Evolutionary conservation across 2,329 filamentous ascomycete species (phyloP).

Genomic region (Xylariaceae sp.): DNA sequence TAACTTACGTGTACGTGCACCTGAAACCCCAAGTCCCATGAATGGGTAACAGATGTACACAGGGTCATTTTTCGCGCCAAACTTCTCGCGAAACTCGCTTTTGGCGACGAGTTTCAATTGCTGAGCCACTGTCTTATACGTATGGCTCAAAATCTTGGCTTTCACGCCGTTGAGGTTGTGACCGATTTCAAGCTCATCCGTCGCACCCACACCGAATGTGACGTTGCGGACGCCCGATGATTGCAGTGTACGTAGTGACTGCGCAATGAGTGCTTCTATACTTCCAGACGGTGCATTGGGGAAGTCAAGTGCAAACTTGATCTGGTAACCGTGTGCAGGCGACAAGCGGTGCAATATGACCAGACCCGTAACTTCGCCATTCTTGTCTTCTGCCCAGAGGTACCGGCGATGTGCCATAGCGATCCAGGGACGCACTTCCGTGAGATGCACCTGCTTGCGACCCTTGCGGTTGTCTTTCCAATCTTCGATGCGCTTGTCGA

Average conservation of each 20-base stretch:
- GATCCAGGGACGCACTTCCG: constrained; percentile 85
- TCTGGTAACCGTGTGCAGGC: constrained; percentile 82
- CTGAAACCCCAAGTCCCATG: constrained; percentile 77
- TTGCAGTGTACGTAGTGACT: constrained; percentile 51
- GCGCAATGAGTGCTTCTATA: constrained; percentile 75
- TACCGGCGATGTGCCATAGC: constrained; percentile 82
- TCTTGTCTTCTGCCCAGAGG: constrained; percentile 72
- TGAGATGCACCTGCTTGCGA: constrained; percentile 79
- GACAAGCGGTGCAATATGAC: constrained; percentile 81
- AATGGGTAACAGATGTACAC: constrained; percentile 89
- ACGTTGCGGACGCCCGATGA: constrained; percentile 62
- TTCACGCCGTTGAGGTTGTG: constrained; percentile 78
- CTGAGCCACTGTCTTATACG: constrained; percentile 63
- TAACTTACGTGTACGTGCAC: constrained; percentile 60
- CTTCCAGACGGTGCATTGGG: constrained; percentile 80
- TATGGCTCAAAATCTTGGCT: constrained; percentile 76
- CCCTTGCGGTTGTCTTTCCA: constrained; percentile 82
- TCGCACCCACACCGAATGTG: constrained; percentile 85
- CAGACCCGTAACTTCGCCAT: constrained; percentile 70
- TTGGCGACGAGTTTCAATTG: constrained; percentile 57
- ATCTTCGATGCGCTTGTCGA: constrained; percentile 70
- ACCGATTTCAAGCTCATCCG: constrained; percentile 69
- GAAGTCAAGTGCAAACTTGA: constrained; percentile 96
- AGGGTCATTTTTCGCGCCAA: constrained; percentile 79
- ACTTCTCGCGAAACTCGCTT: constrained; percentile 87